Evolutionary conservation across 208 protist genomes (phyloP).

Genomic region (Acanthamoeba royreba): DNA sequence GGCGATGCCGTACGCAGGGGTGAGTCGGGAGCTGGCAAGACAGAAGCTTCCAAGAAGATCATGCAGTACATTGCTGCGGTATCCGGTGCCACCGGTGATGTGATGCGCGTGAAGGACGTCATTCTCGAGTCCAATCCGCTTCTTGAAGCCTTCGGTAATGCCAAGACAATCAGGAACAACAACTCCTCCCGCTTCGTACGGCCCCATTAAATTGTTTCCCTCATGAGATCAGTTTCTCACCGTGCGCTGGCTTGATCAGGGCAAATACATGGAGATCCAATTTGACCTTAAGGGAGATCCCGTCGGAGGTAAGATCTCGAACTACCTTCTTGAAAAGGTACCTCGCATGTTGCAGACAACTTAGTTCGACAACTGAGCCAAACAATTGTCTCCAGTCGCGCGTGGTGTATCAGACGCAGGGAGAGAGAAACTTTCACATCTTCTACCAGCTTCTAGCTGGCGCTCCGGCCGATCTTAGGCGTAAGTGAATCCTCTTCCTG

Average conservation of each 20-base stretch:
- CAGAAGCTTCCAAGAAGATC: constrained; percentile 93
- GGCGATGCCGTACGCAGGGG: constrained; percentile 66
- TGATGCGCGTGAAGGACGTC: constrained; percentile 89
- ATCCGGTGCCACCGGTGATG: constrained; percentile 81
- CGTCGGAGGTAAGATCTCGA: constrained; percentile 51
- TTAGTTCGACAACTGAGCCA: neutral
- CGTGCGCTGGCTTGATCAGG: neutral
- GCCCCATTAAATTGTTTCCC: neutral
- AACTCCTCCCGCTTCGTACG: constrained; percentile 75
- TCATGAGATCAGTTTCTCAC: neutral
- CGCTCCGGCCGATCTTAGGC: neutral
- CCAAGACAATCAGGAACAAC: constrained; percentile 78
- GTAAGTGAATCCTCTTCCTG: neutral
- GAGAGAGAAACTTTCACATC: constrained; percentile 86
- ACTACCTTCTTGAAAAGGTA: constrained; percentile 43
- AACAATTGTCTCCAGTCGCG: neutral
- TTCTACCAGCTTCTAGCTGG: constrained; percentile 86
- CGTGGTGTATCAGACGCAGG: neutral
- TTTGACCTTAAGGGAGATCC: constrained; percentile 57
- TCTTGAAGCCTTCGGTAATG: constrained; percentile 63
- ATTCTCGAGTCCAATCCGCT: constrained; percentile 81
- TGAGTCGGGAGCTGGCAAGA: constrained; percentile 95
- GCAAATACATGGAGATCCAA: constrained; percentile 78
- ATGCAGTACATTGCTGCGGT: constrained; percentile 93
- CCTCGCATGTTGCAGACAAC: neutral